phyloP scores from a whole-genome alignment of 2,329 filamentous ascomycete species.

The Clonostachys rhizophaga region DNA sequence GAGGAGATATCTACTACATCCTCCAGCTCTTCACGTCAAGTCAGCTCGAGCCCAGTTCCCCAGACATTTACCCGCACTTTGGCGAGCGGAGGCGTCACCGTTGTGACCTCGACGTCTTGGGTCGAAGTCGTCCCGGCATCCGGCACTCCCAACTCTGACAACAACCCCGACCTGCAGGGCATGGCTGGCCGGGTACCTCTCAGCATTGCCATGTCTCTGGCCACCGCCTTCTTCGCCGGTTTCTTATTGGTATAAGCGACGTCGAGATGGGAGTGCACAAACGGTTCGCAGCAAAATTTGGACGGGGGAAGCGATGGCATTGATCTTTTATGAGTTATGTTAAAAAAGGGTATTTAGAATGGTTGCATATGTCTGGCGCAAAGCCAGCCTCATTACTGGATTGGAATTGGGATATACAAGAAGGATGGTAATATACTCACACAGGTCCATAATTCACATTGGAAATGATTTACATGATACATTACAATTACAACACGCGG shows the following conservation, averaged over 20 bases:
- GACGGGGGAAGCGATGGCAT: too few species aligned
- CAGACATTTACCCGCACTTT: conserved; percentile 40
- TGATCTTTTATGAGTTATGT: too few species aligned
- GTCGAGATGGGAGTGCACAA: too few species aligned
- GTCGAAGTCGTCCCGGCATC: conserved; percentile 34
- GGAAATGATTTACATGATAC: too few species aligned
- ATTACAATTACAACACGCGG: too few species aligned
- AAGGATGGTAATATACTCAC: too few species aligned
- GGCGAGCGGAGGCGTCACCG: conserved; percentile 34
- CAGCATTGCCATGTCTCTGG: not conserved
- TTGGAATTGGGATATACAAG: too few species aligned
- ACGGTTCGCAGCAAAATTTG: too few species aligned
- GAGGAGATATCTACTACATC: conserved; percentile 3
- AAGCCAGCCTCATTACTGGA: too few species aligned
- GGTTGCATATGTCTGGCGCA: too few species aligned
- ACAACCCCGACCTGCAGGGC: conserved; percentile 4
- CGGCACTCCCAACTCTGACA: conserved; percentile 6
- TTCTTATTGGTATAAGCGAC: not conserved
- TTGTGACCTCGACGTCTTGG: conserved; percentile 43
- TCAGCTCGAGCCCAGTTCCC: conserved; percentile 27
- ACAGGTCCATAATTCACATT: too few species aligned
- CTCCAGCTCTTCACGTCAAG: conserved; percentile 16
- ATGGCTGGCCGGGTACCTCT: conserved; percentile 1
- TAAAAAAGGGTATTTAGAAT: too few species aligned
- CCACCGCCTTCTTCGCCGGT: not conserved